These are phyloP conservation scores for Sugiyamaella castrensis DNA, from an alignment of 1,139 yeast genomes.

Conservation along the genomic window DNA sequence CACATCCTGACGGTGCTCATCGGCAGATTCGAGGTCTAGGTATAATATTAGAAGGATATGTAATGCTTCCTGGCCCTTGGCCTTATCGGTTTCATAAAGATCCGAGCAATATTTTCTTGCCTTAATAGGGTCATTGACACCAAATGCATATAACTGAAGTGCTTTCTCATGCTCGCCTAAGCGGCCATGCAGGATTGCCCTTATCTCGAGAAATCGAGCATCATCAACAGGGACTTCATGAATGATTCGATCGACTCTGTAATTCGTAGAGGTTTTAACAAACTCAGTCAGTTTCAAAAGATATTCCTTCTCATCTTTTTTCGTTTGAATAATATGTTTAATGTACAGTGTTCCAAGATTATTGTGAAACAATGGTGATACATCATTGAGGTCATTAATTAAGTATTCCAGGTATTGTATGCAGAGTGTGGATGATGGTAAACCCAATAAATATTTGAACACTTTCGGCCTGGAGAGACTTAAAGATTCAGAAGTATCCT, in stretches of 20 bases:
- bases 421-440: conserved; percentile 39
- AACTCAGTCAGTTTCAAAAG: conserved; percentile 31
- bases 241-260: conserved; percentile 38
- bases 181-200: conserved; percentile 57
- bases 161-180: conserved; percentile 65
- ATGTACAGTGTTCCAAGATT: conserved; percentile 58
- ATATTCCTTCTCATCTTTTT: conserved; percentile 17
- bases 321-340: conserved; percentile 30
- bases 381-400: conserved; percentile 44
- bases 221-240: conserved; percentile 31
- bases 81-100: conserved; percentile 44
- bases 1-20: conserved; percentile 40
- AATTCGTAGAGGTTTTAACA: conserved; percentile 31
- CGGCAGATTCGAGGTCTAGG: conserved; percentile 34
- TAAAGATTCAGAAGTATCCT: conserved; percentile 61
- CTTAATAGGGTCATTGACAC: conserved; percentile 53
- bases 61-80: conserved; percentile 41
- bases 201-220: conserved; percentile 40
- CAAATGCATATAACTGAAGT: conserved; percentile 58
- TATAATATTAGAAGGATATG: conserved; percentile 39
- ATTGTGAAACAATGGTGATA: conserved; percentile 49
- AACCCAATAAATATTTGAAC: conserved; percentile 42
- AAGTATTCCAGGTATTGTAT: conserved; percentile 62
- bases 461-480: conserved; percentile 55
- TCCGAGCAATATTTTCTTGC: conserved; percentile 60